Evolutionary conservation across 1,284 basidiomycete species (phyloP), one percentile per base, ranked within the genome.

Genomic region (Ganoderma leucocontextum): DNA sequence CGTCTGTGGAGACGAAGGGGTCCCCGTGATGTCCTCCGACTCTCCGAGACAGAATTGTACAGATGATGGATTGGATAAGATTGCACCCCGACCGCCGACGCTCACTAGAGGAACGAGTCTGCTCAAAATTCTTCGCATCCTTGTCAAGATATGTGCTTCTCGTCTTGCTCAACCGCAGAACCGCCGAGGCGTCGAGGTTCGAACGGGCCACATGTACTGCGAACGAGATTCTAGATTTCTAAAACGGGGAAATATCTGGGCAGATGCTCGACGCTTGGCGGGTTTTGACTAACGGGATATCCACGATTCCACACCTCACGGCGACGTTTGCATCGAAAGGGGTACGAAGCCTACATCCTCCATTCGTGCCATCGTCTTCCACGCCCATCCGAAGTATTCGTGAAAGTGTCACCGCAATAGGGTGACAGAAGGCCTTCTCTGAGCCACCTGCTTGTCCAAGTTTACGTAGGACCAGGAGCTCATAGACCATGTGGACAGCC

Each of bases 401-500:
- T 36, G 47, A 41, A 39, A 57, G 44, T 47, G 49, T 52, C 35
- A 36, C 12, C 8, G 55, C 35, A n/a, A 38, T 1, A 38, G 35
- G 55, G 35, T 58, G 55, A 38, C 64, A 59, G 65, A 65, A 67
- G 65, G 29, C 39, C 5, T 53, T 49, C 58, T 52, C 29, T 33
- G 17, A 58, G 29, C 19, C 39, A 61, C 52, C 38, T 55, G 49
- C 57, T 9, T 57, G 44, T 65, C 67, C 67, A 69, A 42, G 10
- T 68, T 72, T 72, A 72, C 71, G 71, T 72, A 67, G 64, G 1
- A 35, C 15, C 47, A 61, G 36, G 29, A 19, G 17, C 6, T 42
- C 64, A 38, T 60, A 35, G 64, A 47, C n/a, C 70, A 69, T 69
- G 70, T 69, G 70, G n/a, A 36, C 67, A 63, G 63, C 61, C 64